Percentiles rank a stretch among this genome's conserved stretches.
Conservation (phyloP, 2,329 filamentous ascomycete genomes). For the Celoporthe dispersa region DNA sequence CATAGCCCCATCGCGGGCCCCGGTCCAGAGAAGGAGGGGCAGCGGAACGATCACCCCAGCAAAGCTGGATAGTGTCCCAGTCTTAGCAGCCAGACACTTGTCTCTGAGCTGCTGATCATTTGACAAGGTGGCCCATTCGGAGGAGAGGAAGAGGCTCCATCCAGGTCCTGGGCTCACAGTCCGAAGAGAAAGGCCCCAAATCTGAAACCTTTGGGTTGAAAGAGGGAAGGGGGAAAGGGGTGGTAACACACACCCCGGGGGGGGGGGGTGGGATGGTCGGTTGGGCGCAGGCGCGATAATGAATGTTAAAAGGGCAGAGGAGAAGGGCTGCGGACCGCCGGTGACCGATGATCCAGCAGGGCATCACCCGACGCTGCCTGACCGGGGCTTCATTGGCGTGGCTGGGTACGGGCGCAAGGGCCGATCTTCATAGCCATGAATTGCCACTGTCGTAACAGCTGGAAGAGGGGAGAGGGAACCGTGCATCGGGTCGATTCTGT, state of each 20-base stretch:
- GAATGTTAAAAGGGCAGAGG: neutral
- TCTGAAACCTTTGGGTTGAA: neutral
- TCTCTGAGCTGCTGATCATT: constrained; percentile 1
- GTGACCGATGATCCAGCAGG: constrained; percentile 2
- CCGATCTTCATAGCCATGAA: neutral
- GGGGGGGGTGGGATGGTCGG: neutral
- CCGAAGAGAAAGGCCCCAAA: neutral
- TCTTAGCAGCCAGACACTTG: neutral
- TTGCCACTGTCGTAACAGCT: constrained; percentile 1
- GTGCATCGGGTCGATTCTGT: neutral
- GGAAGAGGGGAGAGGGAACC: neutral
- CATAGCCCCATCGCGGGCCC: neutral
- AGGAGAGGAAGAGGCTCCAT: neutral
- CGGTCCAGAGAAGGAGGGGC: neutral
- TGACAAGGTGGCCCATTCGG: neutral
- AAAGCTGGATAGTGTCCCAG: neutral
- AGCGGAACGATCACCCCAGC: neutral
- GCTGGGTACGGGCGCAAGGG: neutral
- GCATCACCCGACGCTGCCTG: constrained; percentile 3
- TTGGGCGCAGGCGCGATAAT: neutral
- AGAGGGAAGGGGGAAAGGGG: neutral
- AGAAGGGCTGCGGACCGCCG: neutral
- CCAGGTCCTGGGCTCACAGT: neutral
- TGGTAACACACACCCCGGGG: neutral
- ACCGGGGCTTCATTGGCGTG: neutral